A percentile compares a stretch with the other conserved stretches of the same genome.
Conservation (phyloP, 768 basidiomycete species). For the Mycena indigotica region DNA sequence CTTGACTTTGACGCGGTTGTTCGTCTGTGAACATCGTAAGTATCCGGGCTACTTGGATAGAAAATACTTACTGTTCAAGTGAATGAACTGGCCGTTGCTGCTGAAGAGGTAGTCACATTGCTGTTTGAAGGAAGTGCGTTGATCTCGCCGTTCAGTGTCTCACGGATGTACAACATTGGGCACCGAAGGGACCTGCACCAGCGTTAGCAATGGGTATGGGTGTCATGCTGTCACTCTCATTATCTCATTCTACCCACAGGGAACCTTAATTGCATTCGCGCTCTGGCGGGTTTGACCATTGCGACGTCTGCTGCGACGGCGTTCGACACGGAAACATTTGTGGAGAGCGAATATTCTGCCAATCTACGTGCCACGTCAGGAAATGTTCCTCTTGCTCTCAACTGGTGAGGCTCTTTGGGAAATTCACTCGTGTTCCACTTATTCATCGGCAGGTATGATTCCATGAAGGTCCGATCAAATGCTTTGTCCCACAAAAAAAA, state of each 20-base stretch:
- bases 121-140: no score
- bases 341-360: constrained; percentile 54
- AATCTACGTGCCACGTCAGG: constrained; percentile 47
- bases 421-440: neutral
- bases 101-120: constrained; percentile 68
- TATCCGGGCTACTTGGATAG: constrained; percentile 1
- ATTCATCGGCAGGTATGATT: constrained; percentile 52
- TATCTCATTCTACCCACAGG: constrained; percentile 32
- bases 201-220: constrained; percentile 56
- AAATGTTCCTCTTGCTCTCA: constrained; percentile 54
- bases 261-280: constrained; percentile 64
- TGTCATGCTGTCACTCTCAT: neutral
- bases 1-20: constrained; percentile 53
- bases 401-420: constrained; percentile 47
- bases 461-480: constrained; percentile 55
- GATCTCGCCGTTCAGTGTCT: constrained; percentile 42
- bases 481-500: neutral
- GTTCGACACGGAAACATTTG: constrained; percentile 63
- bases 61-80: constrained; percentile 39
- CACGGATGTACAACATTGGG: constrained; percentile 57
- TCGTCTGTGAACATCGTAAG: constrained; percentile 64
- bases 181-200: constrained; percentile 54
- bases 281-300: constrained; percentile 61
- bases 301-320: constrained; percentile 50
- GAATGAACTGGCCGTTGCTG: constrained; percentile 54